A percentile compares a stretch with the other conserved stretches of the same genome.
These are phyloP conservation scores for Wallacemonas sp. DNA, from an alignment of 208 protist genomes.

Conservation along the genomic window DNA sequence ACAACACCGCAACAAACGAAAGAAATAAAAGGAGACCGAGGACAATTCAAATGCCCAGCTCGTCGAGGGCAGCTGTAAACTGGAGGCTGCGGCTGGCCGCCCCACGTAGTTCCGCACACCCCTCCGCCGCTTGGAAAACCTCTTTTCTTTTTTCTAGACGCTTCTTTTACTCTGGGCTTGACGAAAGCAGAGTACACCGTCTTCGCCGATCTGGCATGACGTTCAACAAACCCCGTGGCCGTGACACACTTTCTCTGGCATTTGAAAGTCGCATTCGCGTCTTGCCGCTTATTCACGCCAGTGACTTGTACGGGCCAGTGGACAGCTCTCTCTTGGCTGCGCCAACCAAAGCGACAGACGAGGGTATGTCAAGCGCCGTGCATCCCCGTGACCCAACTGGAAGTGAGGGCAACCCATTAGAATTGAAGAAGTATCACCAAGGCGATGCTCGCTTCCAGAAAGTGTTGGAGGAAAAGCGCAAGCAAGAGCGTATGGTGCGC, in stretches of 20 bases:
- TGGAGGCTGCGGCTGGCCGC: background rate
- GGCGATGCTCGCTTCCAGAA: conserved; percentile 29
- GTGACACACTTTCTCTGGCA: conserved; percentile 66
- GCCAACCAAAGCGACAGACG: background rate
- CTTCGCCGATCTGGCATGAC: conserved; percentile 60
- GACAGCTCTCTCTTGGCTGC: conserved; percentile 5
- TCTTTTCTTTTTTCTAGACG: conserved; percentile 17
- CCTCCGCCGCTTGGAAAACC: no score
- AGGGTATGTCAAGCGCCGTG: background rate
- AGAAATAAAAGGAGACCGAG: no score
- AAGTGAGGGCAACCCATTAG: conserved; percentile 37
- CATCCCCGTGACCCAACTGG: conserved; percentile 27
- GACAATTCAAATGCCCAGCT: no score
- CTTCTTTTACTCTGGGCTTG: conserved; percentile 68
- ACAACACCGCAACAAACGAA: background rate
- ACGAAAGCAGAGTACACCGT: conserved; percentile 64
- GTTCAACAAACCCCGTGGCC: conserved; percentile 79
- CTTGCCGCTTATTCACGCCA: conserved; percentile 20
- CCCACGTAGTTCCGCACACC: background rate
- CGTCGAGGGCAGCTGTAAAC: no score
- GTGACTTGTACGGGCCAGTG: conserved; percentile 42
- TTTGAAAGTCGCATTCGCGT: conserved; percentile 74
- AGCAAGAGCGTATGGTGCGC: conserved; percentile 19
- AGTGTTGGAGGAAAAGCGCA: conserved; percentile 25
- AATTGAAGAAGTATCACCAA: conserved; percentile 29